Evolutionary conservation across 75 land plant genomes (phyloP).

Genomic region (Chamaecyparis obtusa): DNA sequence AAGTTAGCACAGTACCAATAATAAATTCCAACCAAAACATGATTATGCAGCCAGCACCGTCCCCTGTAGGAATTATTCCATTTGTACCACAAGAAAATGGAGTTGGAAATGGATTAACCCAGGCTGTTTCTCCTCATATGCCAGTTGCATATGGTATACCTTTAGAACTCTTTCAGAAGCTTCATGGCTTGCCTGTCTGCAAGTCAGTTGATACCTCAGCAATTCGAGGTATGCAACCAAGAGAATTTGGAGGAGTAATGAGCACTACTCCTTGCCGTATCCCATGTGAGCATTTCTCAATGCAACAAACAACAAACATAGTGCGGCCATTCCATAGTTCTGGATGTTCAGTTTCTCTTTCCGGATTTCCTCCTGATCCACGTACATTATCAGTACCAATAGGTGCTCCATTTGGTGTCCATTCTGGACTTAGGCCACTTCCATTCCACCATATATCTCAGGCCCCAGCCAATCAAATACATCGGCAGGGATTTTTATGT

Average conservation of each 20-base stretch:
- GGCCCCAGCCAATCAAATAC: neutral
- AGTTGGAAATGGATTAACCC: constrained; percentile 3
- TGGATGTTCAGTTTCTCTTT: neutral
- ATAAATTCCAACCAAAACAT: neutral
- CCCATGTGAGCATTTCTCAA: constrained; percentile 12
- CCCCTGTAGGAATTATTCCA: neutral
- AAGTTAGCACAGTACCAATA: neutral
- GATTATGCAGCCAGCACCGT: neutral
- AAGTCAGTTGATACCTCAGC: neutral
- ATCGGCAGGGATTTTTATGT: neutral
- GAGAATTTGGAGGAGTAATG: neutral
- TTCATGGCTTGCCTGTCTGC: neutral
- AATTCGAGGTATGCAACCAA: neutral
- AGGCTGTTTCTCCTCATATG: neutral
- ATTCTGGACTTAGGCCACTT: neutral
- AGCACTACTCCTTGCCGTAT: constrained; percentile 10
- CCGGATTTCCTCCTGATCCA: constrained; percentile 11
- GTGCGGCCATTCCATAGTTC: constrained; percentile 1
- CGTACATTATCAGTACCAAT: neutral
- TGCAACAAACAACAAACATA: constrained; percentile 6
- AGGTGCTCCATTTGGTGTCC: neutral
- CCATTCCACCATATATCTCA: constrained; percentile 1
- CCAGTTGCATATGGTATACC: constrained; percentile 6
- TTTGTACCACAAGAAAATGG: constrained; percentile 11
- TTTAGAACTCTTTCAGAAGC: neutral